Evolutionary conservation across 306 rosid genomes (phyloP).

Genomic region (Dicorynia guianensis): DNA sequence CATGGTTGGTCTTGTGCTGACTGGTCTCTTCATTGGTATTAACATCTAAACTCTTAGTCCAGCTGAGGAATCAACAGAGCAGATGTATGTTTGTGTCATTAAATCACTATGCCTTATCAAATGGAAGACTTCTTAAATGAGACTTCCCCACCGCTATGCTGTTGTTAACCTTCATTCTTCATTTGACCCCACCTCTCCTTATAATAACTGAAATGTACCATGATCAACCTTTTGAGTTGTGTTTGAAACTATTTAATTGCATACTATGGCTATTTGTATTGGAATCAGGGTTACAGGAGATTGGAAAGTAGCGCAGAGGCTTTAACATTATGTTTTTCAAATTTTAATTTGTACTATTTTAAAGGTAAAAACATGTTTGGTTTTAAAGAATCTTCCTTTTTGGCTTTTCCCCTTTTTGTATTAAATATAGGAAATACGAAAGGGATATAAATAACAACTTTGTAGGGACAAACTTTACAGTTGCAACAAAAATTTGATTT

Average conservation of each 20-base stretch:
- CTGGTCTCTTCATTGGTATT: neutral
- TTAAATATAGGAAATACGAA: too few relatives aligned
- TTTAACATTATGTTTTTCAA: conserved; percentile 1
- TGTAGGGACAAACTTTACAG: too few relatives aligned
- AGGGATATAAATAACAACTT: too few relatives aligned
- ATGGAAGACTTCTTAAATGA: neutral
- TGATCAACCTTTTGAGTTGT: neutral
- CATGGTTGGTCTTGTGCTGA: neutral
- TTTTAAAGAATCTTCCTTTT: neutral
- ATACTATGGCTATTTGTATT: conserved; percentile 4
- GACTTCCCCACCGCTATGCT: conserved; percentile 9
- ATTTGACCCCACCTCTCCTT: neutral
- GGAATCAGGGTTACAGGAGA: neutral
- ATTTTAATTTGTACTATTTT: neutral
- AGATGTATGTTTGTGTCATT: conserved; percentile 15
- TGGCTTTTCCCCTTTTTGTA: conserved; percentile 2
- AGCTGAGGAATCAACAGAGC: conserved; percentile 9
- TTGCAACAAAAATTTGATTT: too few relatives aligned
- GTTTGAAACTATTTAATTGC: neutral
- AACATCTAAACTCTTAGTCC: neutral
- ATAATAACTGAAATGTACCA: conserved; percentile 2
- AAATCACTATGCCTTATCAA: conserved; percentile 15
- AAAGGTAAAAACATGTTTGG: neutral
- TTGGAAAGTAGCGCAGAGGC: neutral
- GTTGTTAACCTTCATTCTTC: conserved; percentile 16